These are phyloP conservation scores for Pseudozyma hubeiensis DNA, from an alignment of 1,284 basidiomycete genomes.

Conservation along the genomic window DNA sequence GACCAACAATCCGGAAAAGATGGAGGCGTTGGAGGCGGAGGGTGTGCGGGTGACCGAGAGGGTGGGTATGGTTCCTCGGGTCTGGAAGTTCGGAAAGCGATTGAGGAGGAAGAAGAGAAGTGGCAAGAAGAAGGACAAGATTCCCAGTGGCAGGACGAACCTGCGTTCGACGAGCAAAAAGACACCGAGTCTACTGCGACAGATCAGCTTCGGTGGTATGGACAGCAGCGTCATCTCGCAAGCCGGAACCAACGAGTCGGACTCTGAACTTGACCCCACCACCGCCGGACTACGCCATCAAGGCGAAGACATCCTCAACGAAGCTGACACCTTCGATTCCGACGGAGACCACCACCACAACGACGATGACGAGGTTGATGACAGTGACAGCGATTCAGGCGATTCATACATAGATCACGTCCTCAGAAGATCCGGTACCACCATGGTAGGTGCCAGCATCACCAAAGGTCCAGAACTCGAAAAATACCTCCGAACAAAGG, in stretches of 20 bases:
- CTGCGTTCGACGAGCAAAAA: not conserved
- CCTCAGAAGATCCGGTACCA: slow-evolving; percentile 77
- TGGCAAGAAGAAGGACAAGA: slow-evolving; percentile 3
- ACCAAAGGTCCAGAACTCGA: slow-evolving; percentile 89
- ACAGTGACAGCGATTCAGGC: slow-evolving; percentile 41
- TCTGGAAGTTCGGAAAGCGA: slow-evolving; percentile 75
- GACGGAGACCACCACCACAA: slow-evolving; percentile 1
- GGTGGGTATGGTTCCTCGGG: slow-evolving; percentile 92
- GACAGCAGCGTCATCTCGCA: slow-evolving; percentile 45
- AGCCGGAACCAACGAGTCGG: slow-evolving; percentile 11
- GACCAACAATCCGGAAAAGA: slow-evolving; percentile 98
- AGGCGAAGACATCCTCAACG: slow-evolving; percentile 29
- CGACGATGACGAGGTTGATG: slow-evolving; percentile 28
- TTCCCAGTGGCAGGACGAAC: not conserved
- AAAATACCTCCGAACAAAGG: slow-evolving; percentile 94
- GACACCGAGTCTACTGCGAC: slow-evolving; percentile 24
- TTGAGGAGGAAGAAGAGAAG: slow-evolving; percentile 20
- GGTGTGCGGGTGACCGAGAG: slow-evolving; percentile 84
- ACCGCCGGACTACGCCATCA: slow-evolving; percentile 29
- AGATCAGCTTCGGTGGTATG: slow-evolving; percentile 22
- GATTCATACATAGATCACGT: slow-evolving; percentile 67
- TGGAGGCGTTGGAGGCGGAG: slow-evolving; percentile 85
- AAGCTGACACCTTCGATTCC: slow-evolving; percentile 15
- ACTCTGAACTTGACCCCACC: slow-evolving; percentile 20
- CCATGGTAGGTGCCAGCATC: slow-evolving; percentile 83